Base-by-base conservation (phyloP, 305 asterid genomes). In the Solanum aculeatissimum region DNA sequence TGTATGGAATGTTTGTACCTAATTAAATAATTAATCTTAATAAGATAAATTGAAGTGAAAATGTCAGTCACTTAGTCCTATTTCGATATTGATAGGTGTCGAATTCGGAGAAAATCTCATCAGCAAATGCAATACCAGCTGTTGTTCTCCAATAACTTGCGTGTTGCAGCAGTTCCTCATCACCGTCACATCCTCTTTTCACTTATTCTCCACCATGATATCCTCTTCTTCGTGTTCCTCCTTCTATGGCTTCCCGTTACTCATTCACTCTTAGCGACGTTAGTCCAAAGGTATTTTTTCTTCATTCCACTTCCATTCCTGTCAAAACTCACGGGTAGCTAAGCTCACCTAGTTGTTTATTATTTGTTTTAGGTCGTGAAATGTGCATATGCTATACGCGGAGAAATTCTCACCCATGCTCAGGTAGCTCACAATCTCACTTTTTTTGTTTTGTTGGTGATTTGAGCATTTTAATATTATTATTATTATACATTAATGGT, bases 361-460 rank as follows among this genome's bases (percentile, higher is more conserved):
- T 82, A 68, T 83, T 71, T 25, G 83, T 74, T 83, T 29, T 88
- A 91, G 93, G 97, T 95, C 71, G 82, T 93, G 93, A 94, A 92
- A 87, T 95, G 98, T 8, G 97, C 95, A 84, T 95, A 96, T 90
- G 99, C 99, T 68, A 98, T 96, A 68, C 99, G 99, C 32, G 99
- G 99, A 58, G 99, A 96, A 83, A 93, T 96, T 83, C 97, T 95
- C 81, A 89, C 87, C 80, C 91, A 93, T 87, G 99, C 98, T 66
- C 99, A 96, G 95, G 99, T 94, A 87, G 79, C 62, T 85, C 19
- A 12, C 14, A 10, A 74, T 11, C 16, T 75, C 63, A 32, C 35
- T 32, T 32, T 2, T 32, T 32, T 32, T 32, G 35, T 32, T 32
- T 32, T 32, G 35, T 32, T 32, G 35, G 35, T 32, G 35, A 32